Base-by-base conservation (phyloP, 2,329 filamentous ascomycete species). In the Periconia sp. region DNA sequence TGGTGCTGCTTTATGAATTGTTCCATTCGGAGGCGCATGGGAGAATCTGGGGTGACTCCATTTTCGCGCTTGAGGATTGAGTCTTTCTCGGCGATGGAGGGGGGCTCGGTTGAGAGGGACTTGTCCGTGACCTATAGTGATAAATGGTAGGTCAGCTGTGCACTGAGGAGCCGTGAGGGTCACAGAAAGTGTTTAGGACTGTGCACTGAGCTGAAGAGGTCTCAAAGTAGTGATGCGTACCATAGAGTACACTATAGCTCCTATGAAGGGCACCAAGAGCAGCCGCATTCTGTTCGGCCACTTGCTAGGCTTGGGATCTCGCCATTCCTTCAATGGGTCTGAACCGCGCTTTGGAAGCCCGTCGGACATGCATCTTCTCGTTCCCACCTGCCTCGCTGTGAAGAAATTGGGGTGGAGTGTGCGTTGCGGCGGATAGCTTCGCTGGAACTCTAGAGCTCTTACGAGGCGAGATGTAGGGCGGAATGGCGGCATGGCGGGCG, bases 1-100 rank as follows among this genome's bases (percentile, higher is more conserved):
- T 99, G 94, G 62, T 97, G 89, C 59, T 91, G 83, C 70, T 94
- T 94, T 72, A 97, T 95, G 68, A 97, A 88, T 61, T 89, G 84
- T 73, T 99, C 94, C 94, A 99, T 97, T 52, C 92, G 89, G 44
- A 99, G 80, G 41, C 94, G 91, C 92, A 99, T 97, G 2, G 94
- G 92, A 11, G 92, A 96, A 59, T 85, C 78, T 43, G 85, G 80
- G 34, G 79, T 86, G 36, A 97, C 80, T 52, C 84, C 83, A 43
- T 83, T 81, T 69, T 94, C 88, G 50, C 87, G 85, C 73, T 94
- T 96, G 56, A 83, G 81, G 50, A 90, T 79, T 52, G 83, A 84
- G 70, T 97, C 94, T 60, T 89, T 84, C 66, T 96, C 89, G 59
- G 90, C 91, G 56, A 96, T 88, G 28, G 87, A 82, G 21, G 88